phyloP scores from a whole-genome alignment of 2,329 filamentous ascomycete species.

The Exophiala calicioides region DNA sequence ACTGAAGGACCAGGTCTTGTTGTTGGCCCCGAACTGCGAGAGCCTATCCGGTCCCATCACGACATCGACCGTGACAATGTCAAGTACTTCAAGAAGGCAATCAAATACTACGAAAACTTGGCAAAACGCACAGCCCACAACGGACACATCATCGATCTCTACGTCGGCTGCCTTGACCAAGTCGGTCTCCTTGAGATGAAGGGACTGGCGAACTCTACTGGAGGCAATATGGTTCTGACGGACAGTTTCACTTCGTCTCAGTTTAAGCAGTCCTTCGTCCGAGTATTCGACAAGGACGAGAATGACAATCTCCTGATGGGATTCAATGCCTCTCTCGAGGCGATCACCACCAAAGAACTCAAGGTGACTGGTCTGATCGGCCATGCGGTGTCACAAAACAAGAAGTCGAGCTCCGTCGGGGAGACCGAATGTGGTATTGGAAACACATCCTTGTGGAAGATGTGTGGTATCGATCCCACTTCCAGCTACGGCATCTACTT shows the following conservation, averaged over 20 bases:
- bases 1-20: constrained; percentile 97
- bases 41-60: constrained; percentile 96
- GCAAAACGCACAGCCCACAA: constrained; percentile 95
- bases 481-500: constrained; percentile 97
- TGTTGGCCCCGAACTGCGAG: constrained; percentile 89
- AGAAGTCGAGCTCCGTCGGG: constrained; percentile 94
- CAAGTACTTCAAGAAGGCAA: constrained; percentile 98
- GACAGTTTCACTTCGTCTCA: constrained; percentile 99
- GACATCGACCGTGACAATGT: constrained; percentile 98
- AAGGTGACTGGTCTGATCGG: constrained; percentile 98
- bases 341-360: constrained; percentile 94
- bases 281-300: constrained; percentile 94
- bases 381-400: constrained; percentile 94
- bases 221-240: constrained; percentile 96
- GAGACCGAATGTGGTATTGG: constrained; percentile 98
- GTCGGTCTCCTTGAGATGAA: constrained; percentile 98
- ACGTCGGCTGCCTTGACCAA: constrained; percentile 95
- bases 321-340: constrained; percentile 94
- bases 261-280: constrained; percentile 98
- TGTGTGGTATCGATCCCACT: constrained; percentile 95
- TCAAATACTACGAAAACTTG: constrained; percentile 96
- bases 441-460: constrained; percentile 99
- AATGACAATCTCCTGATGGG: constrained; percentile 96
- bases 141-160: constrained; percentile 95
- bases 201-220: constrained; percentile 90